phyloP scores from a whole-genome alignment of 2,329 filamentous ascomycete species.

The Claviceps africana region DNA sequence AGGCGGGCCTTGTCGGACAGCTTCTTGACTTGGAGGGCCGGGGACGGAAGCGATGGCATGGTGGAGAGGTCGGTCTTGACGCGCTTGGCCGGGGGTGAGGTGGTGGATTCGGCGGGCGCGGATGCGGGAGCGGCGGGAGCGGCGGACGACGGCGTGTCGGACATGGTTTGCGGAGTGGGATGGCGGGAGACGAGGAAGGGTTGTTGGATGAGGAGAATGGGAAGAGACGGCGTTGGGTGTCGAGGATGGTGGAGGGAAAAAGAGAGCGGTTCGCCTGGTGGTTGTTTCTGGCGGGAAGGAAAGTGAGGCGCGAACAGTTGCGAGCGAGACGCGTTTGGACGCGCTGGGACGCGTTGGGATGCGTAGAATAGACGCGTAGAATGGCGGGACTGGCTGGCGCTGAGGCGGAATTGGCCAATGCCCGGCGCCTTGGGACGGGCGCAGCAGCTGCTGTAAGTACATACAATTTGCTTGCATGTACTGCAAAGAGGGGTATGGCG shows the following conservation, averaged over 20 bases:
- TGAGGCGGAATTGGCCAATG: too few species aligned
- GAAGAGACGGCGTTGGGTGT: too few species aligned
- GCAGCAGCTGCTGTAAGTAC: neutral
- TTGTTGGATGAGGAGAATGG: neutral
- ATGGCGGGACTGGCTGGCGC: neutral
- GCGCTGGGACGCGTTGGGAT: too few species aligned
- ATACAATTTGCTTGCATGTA: too few species aligned
- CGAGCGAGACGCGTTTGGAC: neutral
- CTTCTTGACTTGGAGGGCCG: slow-evolving; percentile 76
- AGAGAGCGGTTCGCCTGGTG: neutral
- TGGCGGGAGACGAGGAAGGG: too few species aligned
- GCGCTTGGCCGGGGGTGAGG: slow-evolving; percentile 68
- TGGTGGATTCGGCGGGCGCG: slow-evolving; percentile 27
- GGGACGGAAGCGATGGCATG: slow-evolving; percentile 27
- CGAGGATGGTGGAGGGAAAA: neutral
- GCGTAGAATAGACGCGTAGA: neutral
- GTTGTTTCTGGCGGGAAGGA: too few species aligned
- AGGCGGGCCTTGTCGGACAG: slow-evolving; percentile 65
- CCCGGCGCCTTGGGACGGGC: too few species aligned
- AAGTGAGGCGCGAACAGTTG: too few species aligned
- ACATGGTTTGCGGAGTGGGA: neutral
- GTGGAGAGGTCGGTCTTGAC: slow-evolving; percentile 44
- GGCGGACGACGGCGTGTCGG: neutral
- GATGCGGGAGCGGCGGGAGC: neutral
- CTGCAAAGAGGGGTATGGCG: too few species aligned